Conservation (phyloP, 2,329 filamentous ascomycete species). For the Sphaerulina vaccinii region DNA sequence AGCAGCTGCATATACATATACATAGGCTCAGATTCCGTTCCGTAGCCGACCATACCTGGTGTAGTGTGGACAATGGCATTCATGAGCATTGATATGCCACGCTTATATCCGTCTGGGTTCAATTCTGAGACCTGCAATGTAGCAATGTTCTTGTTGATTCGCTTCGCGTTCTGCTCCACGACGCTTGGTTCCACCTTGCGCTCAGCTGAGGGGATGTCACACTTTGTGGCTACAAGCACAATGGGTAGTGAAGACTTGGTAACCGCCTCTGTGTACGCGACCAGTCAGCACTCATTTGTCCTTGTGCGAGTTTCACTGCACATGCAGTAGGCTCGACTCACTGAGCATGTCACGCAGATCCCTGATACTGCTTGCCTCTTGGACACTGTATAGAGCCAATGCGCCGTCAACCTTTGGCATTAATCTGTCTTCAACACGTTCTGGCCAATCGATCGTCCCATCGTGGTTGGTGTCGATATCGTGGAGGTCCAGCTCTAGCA, state of each 20-base stretch:
- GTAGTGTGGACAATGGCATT: slow-evolving; percentile 64
- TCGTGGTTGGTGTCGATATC: slow-evolving; percentile 53
- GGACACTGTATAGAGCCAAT: slow-evolving; percentile 84
- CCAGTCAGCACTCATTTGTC: slow-evolving; percentile 6
- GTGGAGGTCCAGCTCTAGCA: slow-evolving; percentile 56
- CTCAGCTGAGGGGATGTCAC: slow-evolving; percentile 69
- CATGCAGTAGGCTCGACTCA: slow-evolving; percentile 52
- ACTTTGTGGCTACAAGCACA: slow-evolving; percentile 84
- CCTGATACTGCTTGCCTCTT: slow-evolving; percentile 70
- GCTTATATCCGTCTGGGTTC: slow-evolving; percentile 68
- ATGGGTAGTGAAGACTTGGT: slow-evolving; percentile 71
- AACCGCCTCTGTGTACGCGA: slow-evolving; percentile 61
- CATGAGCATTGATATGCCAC: slow-evolving; percentile 73
- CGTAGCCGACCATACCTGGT: slow-evolving; percentile 55
- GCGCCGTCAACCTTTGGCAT: slow-evolving; percentile 79
- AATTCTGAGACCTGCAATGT: slow-evolving; percentile 72
- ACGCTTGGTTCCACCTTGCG: slow-evolving; percentile 69
- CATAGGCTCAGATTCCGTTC: neutral
- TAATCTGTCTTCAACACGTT: slow-evolving; percentile 60
- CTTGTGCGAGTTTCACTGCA: neutral
- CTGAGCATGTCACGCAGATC: slow-evolving; percentile 74
- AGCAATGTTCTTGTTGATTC: slow-evolving; percentile 62
- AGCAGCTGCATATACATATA: neutral
- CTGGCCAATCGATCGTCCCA: slow-evolving; percentile 58
- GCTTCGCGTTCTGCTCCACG: slow-evolving; percentile 63